Evolutionary conservation across 139 green algal genomes (phyloP).

Genomic region (Eudorina sp.): DNA sequence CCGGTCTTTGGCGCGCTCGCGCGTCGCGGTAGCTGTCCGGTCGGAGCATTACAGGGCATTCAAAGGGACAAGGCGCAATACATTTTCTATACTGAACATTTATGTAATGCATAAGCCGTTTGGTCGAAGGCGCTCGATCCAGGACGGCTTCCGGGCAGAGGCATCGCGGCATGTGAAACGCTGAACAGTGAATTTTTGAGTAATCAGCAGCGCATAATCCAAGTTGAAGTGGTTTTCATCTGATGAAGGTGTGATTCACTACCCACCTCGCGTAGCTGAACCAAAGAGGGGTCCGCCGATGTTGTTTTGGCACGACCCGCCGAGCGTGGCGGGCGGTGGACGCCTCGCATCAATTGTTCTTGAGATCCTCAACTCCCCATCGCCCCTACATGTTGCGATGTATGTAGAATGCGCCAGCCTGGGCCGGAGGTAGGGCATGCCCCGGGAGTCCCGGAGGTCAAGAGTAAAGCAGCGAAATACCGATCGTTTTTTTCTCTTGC

Average conservation of each 20-base stretch:
- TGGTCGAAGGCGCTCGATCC: not conserved
- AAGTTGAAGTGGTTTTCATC: too few species aligned
- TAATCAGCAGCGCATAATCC: not conserved
- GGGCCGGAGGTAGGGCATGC: slow-evolving; percentile 1
- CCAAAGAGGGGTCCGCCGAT: not conserved
- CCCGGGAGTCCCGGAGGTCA: not conserved
- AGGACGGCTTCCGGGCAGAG: not conserved
- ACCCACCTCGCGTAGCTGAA: slow-evolving; percentile 5
- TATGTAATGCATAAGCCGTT: too few species aligned
- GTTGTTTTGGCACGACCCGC: not conserved
- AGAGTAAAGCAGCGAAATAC: not conserved
- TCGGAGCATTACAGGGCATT: too few species aligned
- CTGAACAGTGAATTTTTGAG: not conserved
- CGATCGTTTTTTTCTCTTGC: not conserved
- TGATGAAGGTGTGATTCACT: too few species aligned
- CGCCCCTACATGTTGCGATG: slow-evolving; percentile 5
- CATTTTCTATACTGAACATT: too few species aligned
- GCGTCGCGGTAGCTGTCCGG: too few species aligned
- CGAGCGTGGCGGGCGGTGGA: slow-evolving; percentile 10
- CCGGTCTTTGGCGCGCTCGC: too few species aligned
- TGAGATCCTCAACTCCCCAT: slow-evolving; percentile 15
- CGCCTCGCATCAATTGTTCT: slow-evolving; percentile 26
- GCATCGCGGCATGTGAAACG: not conserved
- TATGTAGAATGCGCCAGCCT: not conserved
- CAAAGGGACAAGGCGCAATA: too few species aligned